phyloP scores from a whole-genome alignment of 2,329 filamentous ascomycete genomes.

The Alternaria sp. region DNA sequence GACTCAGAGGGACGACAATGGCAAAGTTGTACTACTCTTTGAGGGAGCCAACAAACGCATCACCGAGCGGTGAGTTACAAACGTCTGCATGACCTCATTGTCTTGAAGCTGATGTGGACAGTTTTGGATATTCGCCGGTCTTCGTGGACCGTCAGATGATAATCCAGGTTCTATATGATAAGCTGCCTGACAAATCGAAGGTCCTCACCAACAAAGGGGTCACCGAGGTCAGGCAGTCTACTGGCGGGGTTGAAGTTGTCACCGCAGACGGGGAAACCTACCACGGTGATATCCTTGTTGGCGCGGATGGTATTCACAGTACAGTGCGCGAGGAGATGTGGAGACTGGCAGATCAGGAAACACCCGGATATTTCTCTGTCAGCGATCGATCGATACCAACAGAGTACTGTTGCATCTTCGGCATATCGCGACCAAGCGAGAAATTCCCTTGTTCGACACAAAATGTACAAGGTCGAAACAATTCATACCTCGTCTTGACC shows the following conservation, averaged over 20 bases:
- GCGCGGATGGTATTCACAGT: constrained; percentile 31
- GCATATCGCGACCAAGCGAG: not conserved
- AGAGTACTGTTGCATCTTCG: not conserved
- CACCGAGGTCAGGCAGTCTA: not conserved
- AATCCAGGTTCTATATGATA: constrained; percentile 23
- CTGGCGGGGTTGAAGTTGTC: constrained; percentile 7
- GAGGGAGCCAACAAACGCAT: too few relatives aligned
- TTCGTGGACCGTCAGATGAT: constrained; percentile 27
- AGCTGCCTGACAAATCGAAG: constrained; percentile 22
- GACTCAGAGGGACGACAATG: too few relatives aligned
- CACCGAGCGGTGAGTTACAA: not conserved
- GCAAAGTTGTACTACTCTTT: too few relatives aligned
- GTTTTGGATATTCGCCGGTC: not conserved
- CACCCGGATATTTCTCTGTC: not conserved
- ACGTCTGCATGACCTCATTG: too few relatives aligned
- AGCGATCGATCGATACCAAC: not conserved
- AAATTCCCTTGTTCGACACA: not conserved
- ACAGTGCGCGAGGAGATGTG: constrained; percentile 27
- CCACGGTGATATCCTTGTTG: constrained; percentile 24
- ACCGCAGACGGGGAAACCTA: constrained; percentile 16
- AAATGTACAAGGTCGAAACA: not conserved
- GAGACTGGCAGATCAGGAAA: constrained; percentile 12
- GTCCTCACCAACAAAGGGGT: constrained; percentile 11
- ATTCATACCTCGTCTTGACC: not conserved
- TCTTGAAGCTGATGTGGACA: too few relatives aligned